Percentiles rank a stretch among this genome's conserved stretches.
phyloP scores from a whole-genome alignment of 2,329 filamentous ascomycete genomes.

The Fusarium acutatum region DNA sequence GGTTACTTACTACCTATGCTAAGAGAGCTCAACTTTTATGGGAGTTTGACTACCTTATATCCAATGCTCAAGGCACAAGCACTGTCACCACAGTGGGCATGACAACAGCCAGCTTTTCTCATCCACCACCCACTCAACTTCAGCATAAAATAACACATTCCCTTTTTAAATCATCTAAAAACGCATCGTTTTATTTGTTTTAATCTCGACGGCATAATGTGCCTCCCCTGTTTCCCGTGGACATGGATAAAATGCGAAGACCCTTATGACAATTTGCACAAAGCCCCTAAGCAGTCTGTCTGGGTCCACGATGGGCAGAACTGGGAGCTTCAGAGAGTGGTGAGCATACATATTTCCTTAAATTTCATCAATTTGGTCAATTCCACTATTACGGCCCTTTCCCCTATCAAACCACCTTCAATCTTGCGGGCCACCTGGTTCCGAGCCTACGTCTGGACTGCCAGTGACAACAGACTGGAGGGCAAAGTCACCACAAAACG shows the following conservation, averaged over 20 bases:
- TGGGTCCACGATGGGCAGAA: slow-evolving; percentile 51
- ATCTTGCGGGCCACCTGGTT: not conserved
- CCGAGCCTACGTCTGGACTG: not conserved
- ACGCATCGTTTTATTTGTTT: accelerated
- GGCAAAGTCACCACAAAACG: not conserved
- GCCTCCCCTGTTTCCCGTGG: slow-evolving; percentile 62
- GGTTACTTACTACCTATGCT: not conserved
- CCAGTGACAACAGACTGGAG: slow-evolving; percentile 9
- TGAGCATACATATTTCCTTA: slow-evolving; percentile 43
- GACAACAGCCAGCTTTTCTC: not conserved
- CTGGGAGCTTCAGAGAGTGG: slow-evolving; percentile 51
- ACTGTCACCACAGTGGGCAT: not conserved
- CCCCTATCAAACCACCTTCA: no score
- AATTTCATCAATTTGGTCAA: not conserved
- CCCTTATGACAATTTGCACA: slow-evolving; percentile 47
- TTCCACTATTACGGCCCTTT: not conserved
- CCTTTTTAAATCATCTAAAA: not conserved
- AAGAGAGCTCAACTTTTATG: not conserved
- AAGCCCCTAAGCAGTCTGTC: slow-evolving; percentile 51
- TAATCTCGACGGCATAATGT: slow-evolving; percentile 50
- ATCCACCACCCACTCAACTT: not conserved
- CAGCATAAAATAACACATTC: not conserved
- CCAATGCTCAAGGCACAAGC: not conserved
- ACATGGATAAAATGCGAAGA: slow-evolving; percentile 59
- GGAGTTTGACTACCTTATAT: not conserved